phyloP scores from a whole-genome alignment of 164 flowering plant genomes.

The Vitis rupestris region DNA sequence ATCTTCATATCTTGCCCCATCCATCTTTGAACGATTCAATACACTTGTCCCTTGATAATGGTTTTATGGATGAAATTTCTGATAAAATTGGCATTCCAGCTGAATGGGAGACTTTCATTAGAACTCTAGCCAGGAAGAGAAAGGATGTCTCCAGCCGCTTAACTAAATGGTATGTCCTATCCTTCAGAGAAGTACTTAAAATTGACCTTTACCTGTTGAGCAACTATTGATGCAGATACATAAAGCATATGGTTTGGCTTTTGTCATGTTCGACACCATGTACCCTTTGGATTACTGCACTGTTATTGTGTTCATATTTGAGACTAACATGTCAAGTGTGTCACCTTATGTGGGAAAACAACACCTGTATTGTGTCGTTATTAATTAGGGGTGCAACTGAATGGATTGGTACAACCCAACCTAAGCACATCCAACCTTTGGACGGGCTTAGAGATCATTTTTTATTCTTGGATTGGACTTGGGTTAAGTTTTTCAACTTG shows the following conservation, averaged over 20 bases:
- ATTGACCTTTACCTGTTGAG: not conserved
- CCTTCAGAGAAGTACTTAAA: not conserved
- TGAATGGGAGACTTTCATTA: slow-evolving; percentile 57
- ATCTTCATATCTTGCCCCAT: slow-evolving; percentile 73
- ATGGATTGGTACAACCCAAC: no score
- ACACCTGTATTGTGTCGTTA: no score
- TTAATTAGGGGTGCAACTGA: no score
- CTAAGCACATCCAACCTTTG: no score
- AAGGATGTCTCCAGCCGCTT: slow-evolving; percentile 49
- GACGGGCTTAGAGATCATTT: no score
- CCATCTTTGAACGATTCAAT: slow-evolving; percentile 36
- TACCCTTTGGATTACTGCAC: no score
- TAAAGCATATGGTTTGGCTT: not conserved
- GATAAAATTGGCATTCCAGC: slow-evolving; percentile 30
- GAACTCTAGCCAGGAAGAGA: slow-evolving; percentile 48
- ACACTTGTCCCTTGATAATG: slow-evolving; percentile 16
- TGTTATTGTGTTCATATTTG: no score
- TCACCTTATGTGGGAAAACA: no score
- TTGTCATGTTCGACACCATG: no score
- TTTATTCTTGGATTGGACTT: no score
- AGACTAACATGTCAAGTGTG: no score
- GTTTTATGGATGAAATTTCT: slow-evolving; percentile 19
- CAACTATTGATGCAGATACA: not conserved
- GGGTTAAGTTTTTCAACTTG: no score
- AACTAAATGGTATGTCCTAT: slow-evolving; percentile 59